These are phyloP conservation scores for Hyparrhenia diplandra DNA, from an alignment of 176 grass and related monocot genomes.

Conservation along the genomic window DNA sequence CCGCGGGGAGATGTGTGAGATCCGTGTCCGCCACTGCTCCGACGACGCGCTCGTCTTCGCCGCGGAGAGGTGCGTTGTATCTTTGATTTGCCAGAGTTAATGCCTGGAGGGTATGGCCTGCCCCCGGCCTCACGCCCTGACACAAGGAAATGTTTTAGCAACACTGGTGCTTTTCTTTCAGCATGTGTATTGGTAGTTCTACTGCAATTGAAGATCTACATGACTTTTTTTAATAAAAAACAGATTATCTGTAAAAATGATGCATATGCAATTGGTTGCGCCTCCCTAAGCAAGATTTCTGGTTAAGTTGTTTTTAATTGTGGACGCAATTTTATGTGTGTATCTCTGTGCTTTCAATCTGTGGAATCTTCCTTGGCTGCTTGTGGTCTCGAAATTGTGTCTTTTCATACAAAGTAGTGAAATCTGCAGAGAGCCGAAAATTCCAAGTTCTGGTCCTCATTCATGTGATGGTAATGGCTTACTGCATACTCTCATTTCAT, in stretches of 20 bases:
- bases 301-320: not conserved
- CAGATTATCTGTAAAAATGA: not conserved
- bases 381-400: not conserved
- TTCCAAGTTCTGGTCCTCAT: not conserved
- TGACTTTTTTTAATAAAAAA: not conserved
- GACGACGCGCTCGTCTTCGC: constrained; percentile 62
- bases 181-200: not conserved
- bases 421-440: not conserved
- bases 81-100: not conserved
- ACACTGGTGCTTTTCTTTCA: not conserved
- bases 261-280: not conserved
- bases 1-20: constrained; percentile 47
- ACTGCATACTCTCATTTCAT: not conserved
- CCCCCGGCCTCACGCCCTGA: not conserved
- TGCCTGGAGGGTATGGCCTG: not conserved
- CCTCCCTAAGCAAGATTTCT: not conserved
- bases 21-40: constrained; percentile 73
- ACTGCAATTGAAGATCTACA: not conserved
- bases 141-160: not conserved
- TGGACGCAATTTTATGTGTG: not conserved
- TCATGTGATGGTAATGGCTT: not conserved
- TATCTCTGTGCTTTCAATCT: not conserved
- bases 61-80: constrained; percentile 49
- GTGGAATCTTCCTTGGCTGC: not conserved
- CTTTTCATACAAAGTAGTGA: not conserved